Conservation (phyloP, 768 basidiomycete species). For the Amanita rubescens region DNA sequence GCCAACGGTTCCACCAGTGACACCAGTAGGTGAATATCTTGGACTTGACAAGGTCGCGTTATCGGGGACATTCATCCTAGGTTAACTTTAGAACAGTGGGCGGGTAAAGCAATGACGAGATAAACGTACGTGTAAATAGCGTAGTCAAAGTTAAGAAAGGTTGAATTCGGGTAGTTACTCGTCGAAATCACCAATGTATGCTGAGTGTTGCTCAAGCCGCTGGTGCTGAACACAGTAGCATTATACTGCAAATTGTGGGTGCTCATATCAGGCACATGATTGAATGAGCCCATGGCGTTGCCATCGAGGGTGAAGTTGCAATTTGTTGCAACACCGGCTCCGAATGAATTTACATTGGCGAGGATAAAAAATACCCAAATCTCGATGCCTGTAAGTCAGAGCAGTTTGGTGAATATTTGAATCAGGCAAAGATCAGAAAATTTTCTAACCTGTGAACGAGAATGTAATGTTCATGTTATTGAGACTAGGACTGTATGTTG, state of each 20-base stretch:
- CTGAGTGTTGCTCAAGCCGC: constrained; percentile 19
- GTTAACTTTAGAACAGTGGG: not conserved
- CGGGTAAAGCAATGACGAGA: not conserved
- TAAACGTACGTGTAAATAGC: constrained; percentile 34
- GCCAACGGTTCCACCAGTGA: not conserved
- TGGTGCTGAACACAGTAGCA: constrained; percentile 20
- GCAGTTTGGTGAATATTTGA: not conserved
- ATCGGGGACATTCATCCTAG: not conserved
- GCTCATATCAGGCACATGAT: constrained; percentile 20
- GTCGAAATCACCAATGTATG: constrained; percentile 27
- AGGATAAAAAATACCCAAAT: constrained; percentile 12
- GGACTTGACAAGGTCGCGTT: not conserved
- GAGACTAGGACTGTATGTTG: constrained; percentile 22
- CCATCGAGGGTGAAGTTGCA: constrained; percentile 29
- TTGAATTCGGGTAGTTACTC: constrained; percentile 18
- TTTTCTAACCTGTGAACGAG: not conserved
- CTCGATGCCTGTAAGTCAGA: constrained; percentile 5
- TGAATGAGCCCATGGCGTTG: constrained; percentile 12
- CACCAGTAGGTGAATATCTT: not conserved
- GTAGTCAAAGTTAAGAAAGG: constrained; percentile 34
- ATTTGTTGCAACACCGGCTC: constrained; percentile 15
- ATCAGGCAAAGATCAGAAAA: not conserved
- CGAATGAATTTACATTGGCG: not conserved
- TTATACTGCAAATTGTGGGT: constrained; percentile 21
- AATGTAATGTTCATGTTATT: constrained; percentile 15